Evolutionary conservation across 2,329 filamentous ascomycete genomes (phyloP), one percentile per base, ranked within the genome.

Genomic region (Pseudocercospora musae): DNA sequence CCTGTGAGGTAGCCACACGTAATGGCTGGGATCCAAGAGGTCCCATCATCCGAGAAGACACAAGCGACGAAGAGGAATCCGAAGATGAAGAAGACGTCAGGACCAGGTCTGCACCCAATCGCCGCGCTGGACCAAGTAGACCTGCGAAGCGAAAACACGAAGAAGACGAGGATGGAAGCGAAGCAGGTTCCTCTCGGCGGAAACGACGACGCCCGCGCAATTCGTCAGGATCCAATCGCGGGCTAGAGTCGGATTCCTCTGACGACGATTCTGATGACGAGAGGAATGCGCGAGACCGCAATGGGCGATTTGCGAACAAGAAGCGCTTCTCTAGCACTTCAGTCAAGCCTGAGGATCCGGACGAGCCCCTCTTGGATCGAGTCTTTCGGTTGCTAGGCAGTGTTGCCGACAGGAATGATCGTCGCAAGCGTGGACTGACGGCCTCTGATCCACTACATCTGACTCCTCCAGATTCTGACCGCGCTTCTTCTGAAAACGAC

Each of bases 11-110:
- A 21, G 80, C 82, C 2, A 79, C 85, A 61, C 82, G 84, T 58
- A 98, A 97, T 74, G 95, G 95, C 0, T 99, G 96, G 96, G 84
- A 86, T 40, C 84, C 80, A 8, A 57, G 63, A 15, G 73, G 73
- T 3, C 70, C 72, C n/a, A 53, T 74, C 4, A 58, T 75, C 20
- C 66, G 66, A 31, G 71, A 73, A 1, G 73, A 71, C 49, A 71
- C 66, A 71, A 68, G 74, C 63, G 68, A 78, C 65, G 66, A 78
- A 66, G 68, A 78, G 64, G 65, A 73, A 52, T 68, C 68, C 68
- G 70, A 72, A 5, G 67, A 68, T 0, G 72, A 73, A 15, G 68
- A 71, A 40, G 64, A 66, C 15, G 65, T 68, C 8, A 57, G 70
- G 0, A 68, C 69, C 2, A 68, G 72, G 29, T 27, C 59, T 37